These are phyloP conservation scores for Coemansia sp. DNA, from an alignment of 192 early-diverging fungal species.

Conservation along the genomic window DNA sequence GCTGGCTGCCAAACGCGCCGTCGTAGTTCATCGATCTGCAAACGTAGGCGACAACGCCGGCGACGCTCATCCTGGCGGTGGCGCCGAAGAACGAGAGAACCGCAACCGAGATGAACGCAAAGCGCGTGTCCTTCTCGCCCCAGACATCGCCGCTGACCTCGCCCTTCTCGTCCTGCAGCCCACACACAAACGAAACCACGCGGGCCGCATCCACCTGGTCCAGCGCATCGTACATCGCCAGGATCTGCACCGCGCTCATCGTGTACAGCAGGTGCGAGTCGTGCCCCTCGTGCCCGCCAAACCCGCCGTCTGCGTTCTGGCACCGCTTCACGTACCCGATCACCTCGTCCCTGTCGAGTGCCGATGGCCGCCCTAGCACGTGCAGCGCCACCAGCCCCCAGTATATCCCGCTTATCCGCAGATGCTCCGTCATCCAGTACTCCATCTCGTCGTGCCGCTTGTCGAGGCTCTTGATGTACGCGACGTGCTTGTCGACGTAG, in stretches of 20 bases:
- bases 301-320: conserved; percentile 80
- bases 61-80: conserved; percentile 65
- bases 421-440: conserved; percentile 92
- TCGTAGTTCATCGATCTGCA: conserved; percentile 89
- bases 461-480: conserved; percentile 72
- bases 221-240: conserved; percentile 79
- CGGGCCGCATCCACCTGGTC: conserved; percentile 69
- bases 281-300: conserved; percentile 84
- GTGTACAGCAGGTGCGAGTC: conserved; percentile 93
- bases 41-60: conserved; percentile 73
- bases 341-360: conserved; percentile 69
- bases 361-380: conserved; percentile 65
- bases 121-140: conserved; percentile 95
- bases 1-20: conserved; percentile 89
- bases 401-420: conserved; percentile 90
- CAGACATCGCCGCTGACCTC: conserved; percentile 90
- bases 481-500: conserved; percentile 63
- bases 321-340: conserved; percentile 80
- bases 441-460: conserved; percentile 87
- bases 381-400: conserved; percentile 89
- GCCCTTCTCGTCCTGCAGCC: conserved; percentile 67
- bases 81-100: conserved; percentile 75
- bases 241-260: conserved; percentile 86
- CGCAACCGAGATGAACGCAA: conserved; percentile 83
- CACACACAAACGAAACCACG: conserved; percentile 67